These are phyloP conservation scores for Bryoerythrophyllum caledonicum DNA, from an alignment of 225 moss, liverwort and hornwort species.

Conservation along the genomic window DNA sequence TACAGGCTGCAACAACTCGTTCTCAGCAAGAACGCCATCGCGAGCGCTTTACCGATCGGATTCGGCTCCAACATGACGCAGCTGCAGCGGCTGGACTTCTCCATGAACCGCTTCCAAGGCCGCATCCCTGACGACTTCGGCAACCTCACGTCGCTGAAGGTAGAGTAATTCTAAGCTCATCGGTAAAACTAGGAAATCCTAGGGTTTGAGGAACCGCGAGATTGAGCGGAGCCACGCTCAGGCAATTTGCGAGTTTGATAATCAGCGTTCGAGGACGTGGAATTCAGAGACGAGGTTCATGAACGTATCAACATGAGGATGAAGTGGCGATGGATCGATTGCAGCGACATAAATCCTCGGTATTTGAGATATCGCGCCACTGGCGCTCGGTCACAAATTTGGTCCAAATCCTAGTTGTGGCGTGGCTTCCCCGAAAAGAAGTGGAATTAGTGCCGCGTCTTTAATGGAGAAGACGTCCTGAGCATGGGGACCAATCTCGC, in stretches of 20 bases:
- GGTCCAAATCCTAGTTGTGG: background rate
- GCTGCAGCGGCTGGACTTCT: constrained; percentile 43
- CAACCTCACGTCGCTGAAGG: constrained; percentile 38
- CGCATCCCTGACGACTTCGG: constrained; percentile 42
- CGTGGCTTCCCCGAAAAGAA: background rate
- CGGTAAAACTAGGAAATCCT: background rate
- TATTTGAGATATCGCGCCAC: background rate
- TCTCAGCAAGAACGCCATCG: constrained; percentile 27
- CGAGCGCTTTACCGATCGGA: constrained; percentile 27
- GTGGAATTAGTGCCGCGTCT: constrained; percentile 4
- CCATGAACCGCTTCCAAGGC: constrained; percentile 38
- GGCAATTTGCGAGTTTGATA: background rate
- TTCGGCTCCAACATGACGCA: constrained; percentile 28
- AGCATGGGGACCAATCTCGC: too few species aligned
- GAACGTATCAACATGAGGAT: background rate
- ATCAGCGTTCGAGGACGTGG: background rate
- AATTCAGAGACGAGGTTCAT: background rate
- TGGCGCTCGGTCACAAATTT: constrained; percentile 19
- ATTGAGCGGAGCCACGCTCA: too few species aligned
- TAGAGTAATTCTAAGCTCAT: constrained; percentile 13
- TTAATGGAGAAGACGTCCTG: background rate
- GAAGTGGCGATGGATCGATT: constrained; percentile 1
- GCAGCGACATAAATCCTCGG: background rate
- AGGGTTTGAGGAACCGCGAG: background rate
- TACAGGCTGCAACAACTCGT: constrained; percentile 25